Evolutionary conservation across 345 rosid genomes (phyloP), one percentile per base, ranked within the genome.

Genomic region (Raphanus raphanistrum): DNA sequence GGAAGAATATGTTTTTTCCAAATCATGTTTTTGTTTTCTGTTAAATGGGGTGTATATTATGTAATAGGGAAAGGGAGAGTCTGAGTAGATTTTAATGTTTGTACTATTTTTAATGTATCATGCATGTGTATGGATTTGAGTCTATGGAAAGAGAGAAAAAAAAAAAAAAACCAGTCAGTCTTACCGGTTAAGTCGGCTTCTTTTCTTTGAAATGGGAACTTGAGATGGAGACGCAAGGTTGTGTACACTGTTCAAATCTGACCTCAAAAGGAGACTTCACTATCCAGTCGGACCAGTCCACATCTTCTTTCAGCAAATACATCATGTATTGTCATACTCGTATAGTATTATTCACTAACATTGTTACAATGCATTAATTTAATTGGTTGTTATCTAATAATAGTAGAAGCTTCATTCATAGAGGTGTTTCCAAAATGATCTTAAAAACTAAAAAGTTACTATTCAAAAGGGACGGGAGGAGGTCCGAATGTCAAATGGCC

Each of bases 61-160:
- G 78, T 73, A 73, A 73, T 68, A 73, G 63, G 78, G 71, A n/a
- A n/a, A 69, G 68, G 70, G 82, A 73, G 58, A 52, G 72, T 25
- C 54, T 11, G 69, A 66, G 74, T 79, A 74, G 55, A 59, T 73
- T 79, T 72, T 68, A 45, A 28, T 59, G 16, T 72, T 73, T 21
- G 59, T 52, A 73, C 59, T 73, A 36, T 66, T 72, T 76, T 50
- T 26, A 35, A 3, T 32, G 28, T 61, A 54, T 67, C 60, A 41
- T 9, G 13, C 54, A 45, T 27, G 45, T 73, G 77, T 78, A 60
- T 65, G 63, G 68, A 59, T 43, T 78, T 41, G 68, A 45, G 58
- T 72, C 73, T 66, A 43, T 21, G 50, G 2, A 45, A 9, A 73
- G 54, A 45, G 54, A 73, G 35, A 31, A 26, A 32, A 28, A 32